Conservation (phyloP, 2,329 filamentous ascomycete genomes). For the Colletotrichum sansevieriae region DNA sequence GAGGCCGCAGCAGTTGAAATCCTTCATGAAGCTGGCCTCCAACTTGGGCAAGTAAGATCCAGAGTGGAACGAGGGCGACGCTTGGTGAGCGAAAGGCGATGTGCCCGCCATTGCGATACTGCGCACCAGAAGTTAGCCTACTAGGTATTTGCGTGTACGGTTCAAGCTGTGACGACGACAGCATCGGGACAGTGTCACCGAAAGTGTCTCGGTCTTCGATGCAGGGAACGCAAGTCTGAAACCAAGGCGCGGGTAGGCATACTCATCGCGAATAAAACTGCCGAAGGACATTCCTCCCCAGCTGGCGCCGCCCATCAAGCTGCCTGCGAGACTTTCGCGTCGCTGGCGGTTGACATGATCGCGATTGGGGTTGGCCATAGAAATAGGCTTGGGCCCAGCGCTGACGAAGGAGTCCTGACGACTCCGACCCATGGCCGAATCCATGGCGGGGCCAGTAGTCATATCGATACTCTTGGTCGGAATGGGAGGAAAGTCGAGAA, state of each 20-base stretch:
- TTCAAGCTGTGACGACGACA: background rate
- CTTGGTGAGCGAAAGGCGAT: constrained; percentile 84
- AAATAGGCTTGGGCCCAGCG: constrained; percentile 75
- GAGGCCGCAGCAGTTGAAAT: constrained; percentile 94
- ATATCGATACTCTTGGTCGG: constrained; percentile 58
- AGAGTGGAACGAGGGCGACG: constrained; percentile 96
- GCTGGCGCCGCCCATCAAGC: constrained; percentile 86
- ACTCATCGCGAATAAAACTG: constrained; percentile 98
- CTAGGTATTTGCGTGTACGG: constrained; percentile 10
- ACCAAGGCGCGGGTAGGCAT: constrained; percentile 59
- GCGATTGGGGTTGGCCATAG: constrained; percentile 74
- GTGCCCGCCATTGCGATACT: constrained; percentile 97
- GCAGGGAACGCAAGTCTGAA: constrained; percentile 10
- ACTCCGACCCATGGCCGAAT: constrained; percentile 69
- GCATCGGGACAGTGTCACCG: constrained; percentile 18
- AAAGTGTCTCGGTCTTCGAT: constrained; percentile 3
- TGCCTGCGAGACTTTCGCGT: constrained; percentile 73
- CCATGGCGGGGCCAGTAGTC: constrained; percentile 71
- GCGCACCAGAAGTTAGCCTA: constrained; percentile 39
- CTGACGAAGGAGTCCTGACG: constrained; percentile 76
- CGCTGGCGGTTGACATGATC: constrained; percentile 69
- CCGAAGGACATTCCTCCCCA: constrained; percentile 97
- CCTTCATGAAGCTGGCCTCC: constrained; percentile 97
- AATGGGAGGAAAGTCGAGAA: constrained; percentile 45
- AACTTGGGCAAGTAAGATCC: constrained; percentile 96